phyloP scores from a whole-genome alignment of 176 grass and related monocot genomes.

The Puccinellia tenuiflora region DNA sequence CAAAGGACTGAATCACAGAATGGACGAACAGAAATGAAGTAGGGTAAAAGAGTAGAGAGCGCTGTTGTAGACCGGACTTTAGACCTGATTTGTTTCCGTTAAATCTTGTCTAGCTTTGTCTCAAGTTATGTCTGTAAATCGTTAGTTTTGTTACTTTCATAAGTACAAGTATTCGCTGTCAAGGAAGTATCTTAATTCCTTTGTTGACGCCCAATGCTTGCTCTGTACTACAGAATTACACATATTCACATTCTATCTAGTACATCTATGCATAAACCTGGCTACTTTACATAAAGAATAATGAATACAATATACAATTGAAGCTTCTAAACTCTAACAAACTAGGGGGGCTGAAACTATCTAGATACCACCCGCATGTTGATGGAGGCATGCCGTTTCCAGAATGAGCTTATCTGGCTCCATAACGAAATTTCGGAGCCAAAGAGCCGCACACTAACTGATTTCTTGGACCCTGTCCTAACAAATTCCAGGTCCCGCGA shows the following conservation, averaged over 20 bases:
- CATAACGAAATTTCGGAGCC: constrained; percentile 66
- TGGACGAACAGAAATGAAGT: no score
- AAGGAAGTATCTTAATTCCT: neutral
- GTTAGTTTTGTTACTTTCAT: no score
- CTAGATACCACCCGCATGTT: constrained; percentile 42
- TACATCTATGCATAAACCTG: constrained; percentile 1
- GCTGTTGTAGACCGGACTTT: no score
- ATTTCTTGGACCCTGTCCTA: constrained; percentile 72
- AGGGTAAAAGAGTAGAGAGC: no score
- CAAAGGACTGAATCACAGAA: no score
- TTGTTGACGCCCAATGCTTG: neutral
- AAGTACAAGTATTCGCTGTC: no score
- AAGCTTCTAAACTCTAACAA: constrained; percentile 17
- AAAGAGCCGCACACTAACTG: constrained; percentile 61
- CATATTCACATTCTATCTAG: constrained; percentile 36
- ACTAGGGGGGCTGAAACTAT: constrained; percentile 14
- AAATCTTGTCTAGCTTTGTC: no score
- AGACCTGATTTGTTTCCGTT: no score
- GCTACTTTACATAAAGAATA: constrained; percentile 37
- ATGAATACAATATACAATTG: constrained; percentile 37
- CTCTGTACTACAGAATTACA: neutral
- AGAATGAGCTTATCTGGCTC: constrained; percentile 54
- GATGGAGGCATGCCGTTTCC: constrained; percentile 32
- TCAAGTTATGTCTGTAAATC: no score
- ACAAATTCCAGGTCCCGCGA: constrained; percentile 69